Conservation (phyloP, 1,139 yeast genomes). For the Meyerozyma guilliermondii region DNA sequence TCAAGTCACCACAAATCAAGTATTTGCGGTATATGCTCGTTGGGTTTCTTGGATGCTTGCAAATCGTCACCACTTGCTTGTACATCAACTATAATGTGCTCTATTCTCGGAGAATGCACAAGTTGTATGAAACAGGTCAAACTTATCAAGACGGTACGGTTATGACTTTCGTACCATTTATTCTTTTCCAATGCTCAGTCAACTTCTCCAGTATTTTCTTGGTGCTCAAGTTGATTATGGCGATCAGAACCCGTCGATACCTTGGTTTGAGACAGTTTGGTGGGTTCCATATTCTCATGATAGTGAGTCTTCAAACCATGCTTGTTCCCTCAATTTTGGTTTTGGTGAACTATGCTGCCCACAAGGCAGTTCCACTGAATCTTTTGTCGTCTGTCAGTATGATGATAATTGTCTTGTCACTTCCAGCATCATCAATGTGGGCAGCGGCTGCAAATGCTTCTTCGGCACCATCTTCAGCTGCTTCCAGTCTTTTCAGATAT, state of each 20-base stretch:
- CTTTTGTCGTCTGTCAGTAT: constrained; percentile 20
- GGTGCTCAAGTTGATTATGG: constrained; percentile 55
- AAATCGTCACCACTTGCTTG: constrained; percentile 46
- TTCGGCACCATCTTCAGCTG: constrained; percentile 22
- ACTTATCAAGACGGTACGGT: constrained; percentile 12
- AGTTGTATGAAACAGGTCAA: neutral
- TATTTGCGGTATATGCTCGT: constrained; percentile 37
- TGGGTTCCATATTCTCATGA: constrained; percentile 70
- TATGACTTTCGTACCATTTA: constrained; percentile 47
- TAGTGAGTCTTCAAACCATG: constrained; percentile 81
- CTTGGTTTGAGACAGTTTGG: constrained; percentile 81
- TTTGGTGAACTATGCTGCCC: constrained; percentile 41
- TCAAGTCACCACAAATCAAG: constrained; percentile 47
- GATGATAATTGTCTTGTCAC: constrained; percentile 48
- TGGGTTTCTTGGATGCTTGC: constrained; percentile 34
- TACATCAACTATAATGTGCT: constrained; percentile 33
- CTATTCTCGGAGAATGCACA: constrained; percentile 3
- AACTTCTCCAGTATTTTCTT: constrained; percentile 57
- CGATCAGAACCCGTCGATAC: constrained; percentile 65
- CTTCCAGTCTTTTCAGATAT: constrained; percentile 8
- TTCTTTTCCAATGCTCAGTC: constrained; percentile 66
- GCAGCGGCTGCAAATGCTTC: constrained; percentile 57
- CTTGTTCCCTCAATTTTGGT: constrained; percentile 68
- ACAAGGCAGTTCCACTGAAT: constrained; percentile 10
- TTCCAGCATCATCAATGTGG: constrained; percentile 88